phyloP scores from a whole-genome alignment of 2,329 filamentous ascomycete species.

The Cytospora schulzeri region DNA sequence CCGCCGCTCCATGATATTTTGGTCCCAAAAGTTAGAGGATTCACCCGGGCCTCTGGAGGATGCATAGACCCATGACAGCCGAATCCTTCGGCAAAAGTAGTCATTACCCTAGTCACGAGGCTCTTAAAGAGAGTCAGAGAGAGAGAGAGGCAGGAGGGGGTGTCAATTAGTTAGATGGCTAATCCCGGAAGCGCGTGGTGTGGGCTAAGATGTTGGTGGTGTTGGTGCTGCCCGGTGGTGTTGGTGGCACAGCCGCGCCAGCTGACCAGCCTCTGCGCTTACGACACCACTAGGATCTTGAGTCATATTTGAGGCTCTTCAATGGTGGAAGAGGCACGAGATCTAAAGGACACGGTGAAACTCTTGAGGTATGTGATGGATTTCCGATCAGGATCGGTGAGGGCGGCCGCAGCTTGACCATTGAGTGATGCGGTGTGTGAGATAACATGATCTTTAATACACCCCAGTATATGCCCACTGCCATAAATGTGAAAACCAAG shows the following conservation, averaged over 20 bases:
- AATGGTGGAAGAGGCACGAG: neutral
- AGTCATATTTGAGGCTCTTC: neutral
- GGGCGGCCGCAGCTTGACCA: neutral
- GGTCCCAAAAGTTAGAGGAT: too few relatives aligned
- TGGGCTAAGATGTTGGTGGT: neutral
- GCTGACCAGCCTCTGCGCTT: neutral
- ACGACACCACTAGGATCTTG: neutral
- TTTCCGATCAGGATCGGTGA: neutral
- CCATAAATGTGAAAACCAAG: neutral
- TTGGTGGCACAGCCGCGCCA: conserved; percentile 2
- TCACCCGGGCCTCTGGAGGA: too few relatives aligned
- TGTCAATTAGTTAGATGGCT: neutral
- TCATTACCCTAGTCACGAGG: neutral
- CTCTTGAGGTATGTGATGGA: neutral
- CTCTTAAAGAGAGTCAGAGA: too few relatives aligned
- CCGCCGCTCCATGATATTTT: too few relatives aligned
- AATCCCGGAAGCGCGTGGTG: neutral
- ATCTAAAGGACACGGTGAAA: neutral
- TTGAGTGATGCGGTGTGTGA: neutral
- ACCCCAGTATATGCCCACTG: neutral
- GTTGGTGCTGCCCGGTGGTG: neutral
- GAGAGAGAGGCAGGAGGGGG: too few relatives aligned
- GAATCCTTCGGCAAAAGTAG: neutral
- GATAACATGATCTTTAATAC: neutral
- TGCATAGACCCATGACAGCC: too few relatives aligned